Conservation (phyloP, 108 stramenopile species). For the Skeletonema tropicum region DNA sequence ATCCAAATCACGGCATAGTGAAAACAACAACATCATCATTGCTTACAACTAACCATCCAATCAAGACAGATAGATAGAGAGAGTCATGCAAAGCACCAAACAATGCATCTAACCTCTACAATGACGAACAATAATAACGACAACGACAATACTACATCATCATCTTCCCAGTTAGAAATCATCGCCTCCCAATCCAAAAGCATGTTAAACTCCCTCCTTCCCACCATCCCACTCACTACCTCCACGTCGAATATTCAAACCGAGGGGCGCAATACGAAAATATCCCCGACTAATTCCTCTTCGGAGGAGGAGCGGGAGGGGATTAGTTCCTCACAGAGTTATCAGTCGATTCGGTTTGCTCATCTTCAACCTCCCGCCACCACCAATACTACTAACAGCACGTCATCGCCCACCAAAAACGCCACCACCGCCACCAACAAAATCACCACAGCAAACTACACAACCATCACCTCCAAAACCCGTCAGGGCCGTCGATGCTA, state of each 20-base stretch:
- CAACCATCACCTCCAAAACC: background rate
- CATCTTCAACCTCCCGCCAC: background rate
- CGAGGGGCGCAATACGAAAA: background rate
- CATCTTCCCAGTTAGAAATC: background rate
- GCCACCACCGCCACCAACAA: no score
- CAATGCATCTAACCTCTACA: background rate
- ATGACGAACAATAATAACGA: background rate
- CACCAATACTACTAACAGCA: no score
- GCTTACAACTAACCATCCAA: no score
- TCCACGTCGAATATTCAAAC: no score
- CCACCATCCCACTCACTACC: background rate
- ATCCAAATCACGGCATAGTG: no score
- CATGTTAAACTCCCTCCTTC: background rate
- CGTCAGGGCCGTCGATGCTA: conserved; percentile 19
- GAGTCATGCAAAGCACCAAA: no score
- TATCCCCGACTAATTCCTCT: background rate
- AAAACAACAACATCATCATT: no score
- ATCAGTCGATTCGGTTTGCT: background rate
- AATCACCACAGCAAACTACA: background rate
- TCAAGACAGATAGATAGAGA: no score
- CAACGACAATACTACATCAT: background rate
- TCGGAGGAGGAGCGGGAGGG: background rate
- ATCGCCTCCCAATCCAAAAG: background rate
- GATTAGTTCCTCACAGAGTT: background rate
- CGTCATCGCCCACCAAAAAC: no score